phyloP scores from a whole-genome alignment of 176 grass and related monocot species.

The Juncus inflexus region DNA sequence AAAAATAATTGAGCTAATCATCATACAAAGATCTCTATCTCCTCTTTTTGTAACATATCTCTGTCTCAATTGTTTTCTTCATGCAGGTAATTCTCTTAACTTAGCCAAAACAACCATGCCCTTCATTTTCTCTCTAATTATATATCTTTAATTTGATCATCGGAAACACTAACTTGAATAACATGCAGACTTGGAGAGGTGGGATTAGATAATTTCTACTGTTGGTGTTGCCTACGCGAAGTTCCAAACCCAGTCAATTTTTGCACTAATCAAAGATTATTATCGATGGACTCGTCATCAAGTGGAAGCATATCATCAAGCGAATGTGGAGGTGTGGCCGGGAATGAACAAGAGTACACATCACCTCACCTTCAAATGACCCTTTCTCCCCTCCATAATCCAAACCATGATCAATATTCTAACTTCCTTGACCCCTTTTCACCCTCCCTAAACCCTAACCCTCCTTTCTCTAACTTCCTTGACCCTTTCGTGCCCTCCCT shows the following conservation, averaged over 20 bases:
- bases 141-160: background rate
- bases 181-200: too few relatives aligned
- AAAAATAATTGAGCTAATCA: too few relatives aligned
- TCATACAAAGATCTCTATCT: too few relatives aligned
- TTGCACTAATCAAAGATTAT: background rate
- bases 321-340: slow-evolving; percentile 35
- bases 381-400: slow-evolving; percentile 33
- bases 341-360: slow-evolving; percentile 62
- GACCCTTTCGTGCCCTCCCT: slow-evolving; percentile 36
- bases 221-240: background rate
- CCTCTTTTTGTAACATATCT: too few relatives aligned
- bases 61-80: too few relatives aligned
- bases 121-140: background rate
- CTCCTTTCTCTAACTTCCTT: slow-evolving; percentile 31
- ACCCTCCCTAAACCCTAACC: slow-evolving; percentile 29
- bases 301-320: slow-evolving; percentile 82
- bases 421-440: slow-evolving; percentile 37
- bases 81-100: too few relatives aligned
- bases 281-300: slow-evolving; percentile 71
- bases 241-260: background rate
- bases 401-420: slow-evolving; percentile 33
- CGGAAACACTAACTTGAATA: too few relatives aligned
- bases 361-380: slow-evolving; percentile 25
- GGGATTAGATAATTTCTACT: too few relatives aligned
- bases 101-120: background rate